Evolutionary conservation across 2,329 filamentous ascomycete species (phyloP), one percentile per base, ranked within the genome.

Genomic region (Pseudocercospora macadamiae): DNA sequence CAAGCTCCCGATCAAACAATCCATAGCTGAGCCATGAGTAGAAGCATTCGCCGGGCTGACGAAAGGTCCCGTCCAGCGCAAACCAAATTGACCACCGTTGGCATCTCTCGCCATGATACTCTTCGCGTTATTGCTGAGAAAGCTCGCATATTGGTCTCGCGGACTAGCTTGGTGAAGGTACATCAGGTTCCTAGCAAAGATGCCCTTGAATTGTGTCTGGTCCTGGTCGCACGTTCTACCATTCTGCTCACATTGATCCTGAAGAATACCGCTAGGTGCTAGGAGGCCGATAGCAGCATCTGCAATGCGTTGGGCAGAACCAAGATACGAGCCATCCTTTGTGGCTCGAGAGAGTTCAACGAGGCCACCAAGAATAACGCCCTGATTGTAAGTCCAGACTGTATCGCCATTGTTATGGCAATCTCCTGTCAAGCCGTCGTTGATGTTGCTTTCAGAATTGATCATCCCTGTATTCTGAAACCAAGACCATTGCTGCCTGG

Each of bases 121-220:
- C 61, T 87, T 76, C 5, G 87, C 88, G 56, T 89, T 90, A 25
- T 71, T 75, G 45, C 79, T 70, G 54, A 91, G 83, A 54, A 86
- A 85, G 8, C 57, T 56, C 9, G 57, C 75, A 67, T 86, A 87
- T 5, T 71, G 70, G 2, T 76, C 71, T 26, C 81, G 74, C 0
- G 82, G 82, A 1, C 79, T 79, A 2, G 72, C 81, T 0, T 74
- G 68, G 19, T 87, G 77, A 23, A 91, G 73, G 56, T 82, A 80
- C 26, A 79, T 77, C 21, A 91, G 74, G 66, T 89, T 89, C 18
- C 87, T 81, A 14, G 84, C 79, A 62, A 90, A 89, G 36, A 90
- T 78, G 2, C 88, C 88, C 73, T 91, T 91, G 79, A 91, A 91
- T 67, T 89, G 85, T 39, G 59, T 79, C 1, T 79, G 82, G 52